Conservation (phyloP, 805 yeast genomes). For the Cyberlindnera veronae region DNA sequence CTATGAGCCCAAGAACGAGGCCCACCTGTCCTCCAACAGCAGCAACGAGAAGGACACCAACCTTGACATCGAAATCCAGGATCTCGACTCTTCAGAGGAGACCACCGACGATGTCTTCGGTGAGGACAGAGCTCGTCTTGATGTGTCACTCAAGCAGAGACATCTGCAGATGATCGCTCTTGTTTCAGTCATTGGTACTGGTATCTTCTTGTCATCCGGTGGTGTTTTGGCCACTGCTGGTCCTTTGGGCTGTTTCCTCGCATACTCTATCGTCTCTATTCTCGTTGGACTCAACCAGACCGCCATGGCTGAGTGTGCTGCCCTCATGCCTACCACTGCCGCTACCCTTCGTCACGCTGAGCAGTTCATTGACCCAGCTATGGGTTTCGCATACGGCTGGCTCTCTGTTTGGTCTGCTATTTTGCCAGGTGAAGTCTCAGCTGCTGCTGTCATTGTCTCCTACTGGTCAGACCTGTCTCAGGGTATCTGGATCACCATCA, state of each 20-base stretch:
- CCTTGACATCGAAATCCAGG: constrained; percentile 17
- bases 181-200: constrained; percentile 45
- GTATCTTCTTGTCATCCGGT: constrained; percentile 39
- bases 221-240: constrained; percentile 36
- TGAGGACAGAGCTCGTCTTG: constrained; percentile 16
- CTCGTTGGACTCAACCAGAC: constrained; percentile 38
- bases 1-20: too few species aligned
- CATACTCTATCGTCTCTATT: too few species aligned
- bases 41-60: constrained; percentile 9
- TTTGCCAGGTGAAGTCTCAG: constrained; percentile 43
- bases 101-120: constrained; percentile 16
- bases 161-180: too few species aligned
- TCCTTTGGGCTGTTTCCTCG: constrained; percentile 36
- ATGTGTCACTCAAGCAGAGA: too few species aligned
- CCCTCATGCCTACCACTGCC: constrained; percentile 37
- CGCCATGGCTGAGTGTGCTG: constrained; percentile 37
- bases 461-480: constrained; percentile 41
- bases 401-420: constrained; percentile 36
- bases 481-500: constrained; percentile 44
- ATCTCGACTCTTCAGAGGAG: too few species aligned
- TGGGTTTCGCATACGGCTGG: constrained; percentile 48
- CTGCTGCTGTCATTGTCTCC: too few species aligned
- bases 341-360: constrained; percentile 36
- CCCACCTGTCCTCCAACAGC: too few species aligned
- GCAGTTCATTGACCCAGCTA: constrained; percentile 40